phyloP scores from a whole-genome alignment of 2,329 filamentous ascomycete species.

The Truncatella angustata region DNA sequence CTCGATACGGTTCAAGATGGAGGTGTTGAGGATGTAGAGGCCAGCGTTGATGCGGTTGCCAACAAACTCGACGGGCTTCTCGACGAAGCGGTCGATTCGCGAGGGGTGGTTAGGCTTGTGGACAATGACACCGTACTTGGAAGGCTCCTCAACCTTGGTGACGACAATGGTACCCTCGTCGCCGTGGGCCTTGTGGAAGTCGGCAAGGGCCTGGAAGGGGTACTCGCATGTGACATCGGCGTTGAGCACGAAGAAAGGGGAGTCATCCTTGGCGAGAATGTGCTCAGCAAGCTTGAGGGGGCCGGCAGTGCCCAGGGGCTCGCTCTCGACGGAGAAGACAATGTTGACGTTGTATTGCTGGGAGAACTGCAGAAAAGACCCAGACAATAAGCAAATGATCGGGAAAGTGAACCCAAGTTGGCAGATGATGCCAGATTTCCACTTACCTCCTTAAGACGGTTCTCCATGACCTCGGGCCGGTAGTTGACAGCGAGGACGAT shows the following conservation, averaged over 20 bases:
- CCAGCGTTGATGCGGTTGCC: conserved; percentile 98
- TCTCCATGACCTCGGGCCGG: conserved; percentile 96
- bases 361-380: neutral
- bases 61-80: conserved; percentile 98
- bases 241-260: conserved; percentile 97
- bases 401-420: neutral
- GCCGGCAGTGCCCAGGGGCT: conserved; percentile 92
- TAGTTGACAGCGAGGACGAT: conserved; percentile 99
- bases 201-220: conserved; percentile 84
- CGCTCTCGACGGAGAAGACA: conserved; percentile 93
- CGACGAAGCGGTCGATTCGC: conserved; percentile 96
- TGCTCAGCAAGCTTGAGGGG: conserved; percentile 93
- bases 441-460: conserved; percentile 81
- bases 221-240: conserved; percentile 98
- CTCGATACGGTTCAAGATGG: conserved; percentile 86
- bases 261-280: conserved; percentile 88
- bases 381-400: conserved; percentile 2
- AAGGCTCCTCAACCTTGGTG: conserved; percentile 98
- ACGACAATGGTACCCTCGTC: conserved; percentile 97
- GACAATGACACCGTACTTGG: conserved; percentile 97
- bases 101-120: conserved; percentile 91
- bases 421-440: conserved; percentile 6
- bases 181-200: conserved; percentile 90
- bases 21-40: conserved; percentile 96
- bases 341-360: conserved; percentile 84